Evolutionary conservation across 225 moss, liverwort and hornwort species (phyloP).

Genomic region (Pseudisothecium myosuroides): DNA sequence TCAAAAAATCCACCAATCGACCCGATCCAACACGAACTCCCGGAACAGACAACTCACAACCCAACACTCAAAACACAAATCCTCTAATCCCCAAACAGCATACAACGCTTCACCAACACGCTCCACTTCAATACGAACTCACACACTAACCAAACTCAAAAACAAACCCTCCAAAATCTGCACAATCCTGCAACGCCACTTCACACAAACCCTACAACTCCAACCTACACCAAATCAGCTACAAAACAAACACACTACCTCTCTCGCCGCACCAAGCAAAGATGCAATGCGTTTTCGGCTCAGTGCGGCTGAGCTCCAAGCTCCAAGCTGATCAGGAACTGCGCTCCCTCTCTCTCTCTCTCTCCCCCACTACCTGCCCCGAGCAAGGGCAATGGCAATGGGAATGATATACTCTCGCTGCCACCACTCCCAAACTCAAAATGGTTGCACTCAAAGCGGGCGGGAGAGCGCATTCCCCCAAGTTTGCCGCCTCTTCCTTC

Average conservation of each 20-base stretch:
- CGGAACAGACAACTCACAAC: not conserved
- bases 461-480: not conserved
- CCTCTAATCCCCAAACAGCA: not conserved
- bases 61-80: too few species aligned
- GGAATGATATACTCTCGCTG: not conserved
- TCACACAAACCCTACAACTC: not conserved
- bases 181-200: not conserved
- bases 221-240: not conserved
- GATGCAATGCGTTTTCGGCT: not conserved
- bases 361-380: not conserved
- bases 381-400: not conserved
- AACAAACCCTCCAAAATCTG: not conserved
- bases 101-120: not conserved
- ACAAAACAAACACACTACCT: not conserved
- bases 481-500: conserved; percentile 2
- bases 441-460: not conserved
- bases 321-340: too few species aligned
- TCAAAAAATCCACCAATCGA: not conserved
- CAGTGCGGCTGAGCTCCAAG: not conserved
- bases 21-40: not conserved
- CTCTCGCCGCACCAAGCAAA: not conserved
- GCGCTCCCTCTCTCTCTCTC: too few species aligned
- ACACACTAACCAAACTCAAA: not conserved
- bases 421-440: not conserved
- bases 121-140: not conserved